Conservation (phyloP, 805 yeast species). For the Wickerhamiella kurtzmanii region DNA sequence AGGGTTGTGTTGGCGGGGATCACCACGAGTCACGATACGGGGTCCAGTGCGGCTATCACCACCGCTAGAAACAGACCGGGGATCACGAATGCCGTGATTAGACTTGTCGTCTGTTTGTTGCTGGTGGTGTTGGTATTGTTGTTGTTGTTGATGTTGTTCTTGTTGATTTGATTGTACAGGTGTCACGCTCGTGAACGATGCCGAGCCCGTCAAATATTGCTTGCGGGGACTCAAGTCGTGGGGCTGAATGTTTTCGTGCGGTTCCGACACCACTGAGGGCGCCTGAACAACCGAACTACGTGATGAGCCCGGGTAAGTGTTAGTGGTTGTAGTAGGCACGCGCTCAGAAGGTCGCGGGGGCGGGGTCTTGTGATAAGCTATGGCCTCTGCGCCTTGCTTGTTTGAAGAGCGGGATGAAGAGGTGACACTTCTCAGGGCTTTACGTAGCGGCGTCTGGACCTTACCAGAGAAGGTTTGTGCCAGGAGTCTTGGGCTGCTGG, state of each 20-base stretch:
- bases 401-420: neutral
- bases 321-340: too few species aligned
- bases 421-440: neutral
- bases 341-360: too few species aligned
- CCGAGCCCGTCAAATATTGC: neutral
- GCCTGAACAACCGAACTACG: neutral
- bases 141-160: neutral
- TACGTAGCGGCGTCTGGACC: slow-evolving; percentile 1
- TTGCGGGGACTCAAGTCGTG: neutral
- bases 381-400: neutral
- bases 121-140: slow-evolving; percentile 2
- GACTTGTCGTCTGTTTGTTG: slow-evolving; percentile 1
- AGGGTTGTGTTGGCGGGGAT: too few species aligned
- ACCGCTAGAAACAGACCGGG: too few species aligned
- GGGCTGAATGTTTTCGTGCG: neutral
- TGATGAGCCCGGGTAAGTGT: neutral
- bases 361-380: neutral
- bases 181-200: slow-evolving; percentile 1
- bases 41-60: too few species aligned
- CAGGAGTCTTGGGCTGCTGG: neutral
- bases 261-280: neutral
- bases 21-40: too few species aligned
- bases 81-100: neutral
- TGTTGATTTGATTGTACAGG: neutral
- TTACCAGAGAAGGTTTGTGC: neutral